phyloP scores from a whole-genome alignment of 768 basidiomycete genomes.

The Collybia mongolica region DNA sequence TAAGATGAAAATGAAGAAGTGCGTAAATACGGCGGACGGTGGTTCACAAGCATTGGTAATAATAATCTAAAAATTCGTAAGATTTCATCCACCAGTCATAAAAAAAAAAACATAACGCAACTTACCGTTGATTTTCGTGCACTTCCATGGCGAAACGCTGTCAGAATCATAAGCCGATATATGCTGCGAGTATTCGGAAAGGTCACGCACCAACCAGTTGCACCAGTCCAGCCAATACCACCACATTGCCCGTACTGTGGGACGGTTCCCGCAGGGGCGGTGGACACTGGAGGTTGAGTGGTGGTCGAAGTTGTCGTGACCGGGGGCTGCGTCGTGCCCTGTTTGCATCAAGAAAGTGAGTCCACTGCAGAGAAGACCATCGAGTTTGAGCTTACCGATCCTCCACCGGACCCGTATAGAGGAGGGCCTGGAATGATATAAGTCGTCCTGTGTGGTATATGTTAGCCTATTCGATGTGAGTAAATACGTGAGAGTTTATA shows the following conservation, averaged over 20 bases:
- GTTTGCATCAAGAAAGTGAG: conserved; percentile 1
- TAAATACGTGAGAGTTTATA: background rate
- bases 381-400: conserved; percentile 5
- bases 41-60: no score
- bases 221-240: conserved; percentile 36
- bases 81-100: no score
- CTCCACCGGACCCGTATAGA: conserved; percentile 34
- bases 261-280: conserved; percentile 25
- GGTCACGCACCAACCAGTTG: conserved; percentile 33
- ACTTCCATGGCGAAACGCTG: conserved; percentile 35
- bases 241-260: conserved; percentile 43
- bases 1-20: no score
- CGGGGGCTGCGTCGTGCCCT: conserved; percentile 13
- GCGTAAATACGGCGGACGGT: no score
- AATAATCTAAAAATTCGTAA: no score
- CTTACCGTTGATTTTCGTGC: conserved; percentile 33
- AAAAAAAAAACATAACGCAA: no score
- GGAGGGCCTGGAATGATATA: conserved; percentile 45
- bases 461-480: background rate
- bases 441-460: conserved; percentile 15
- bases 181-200: background rate
- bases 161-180: background rate
- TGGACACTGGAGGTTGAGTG: conserved; percentile 13
- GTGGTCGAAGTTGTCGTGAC: conserved; percentile 16
- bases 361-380: background rate